Conservation (phyloP, 208 protist species). For the Trypanosoma scelopori region DNA sequence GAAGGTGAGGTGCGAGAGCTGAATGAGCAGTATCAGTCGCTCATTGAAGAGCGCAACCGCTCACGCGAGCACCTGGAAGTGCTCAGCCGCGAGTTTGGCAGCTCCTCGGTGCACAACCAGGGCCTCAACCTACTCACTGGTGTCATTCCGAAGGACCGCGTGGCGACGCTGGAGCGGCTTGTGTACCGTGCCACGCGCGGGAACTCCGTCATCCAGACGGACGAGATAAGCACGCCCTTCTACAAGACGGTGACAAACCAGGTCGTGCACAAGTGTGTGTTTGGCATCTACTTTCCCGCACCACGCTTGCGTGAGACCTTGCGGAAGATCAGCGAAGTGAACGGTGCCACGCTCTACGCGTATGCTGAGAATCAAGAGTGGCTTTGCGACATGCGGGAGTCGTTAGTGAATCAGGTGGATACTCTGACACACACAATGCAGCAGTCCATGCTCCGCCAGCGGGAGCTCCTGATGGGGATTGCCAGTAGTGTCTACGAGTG, state of each 20-base stretch:
- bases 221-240: slow-evolving; percentile 90
- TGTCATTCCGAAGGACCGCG: slow-evolving; percentile 89
- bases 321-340: slow-evolving; percentile 95
- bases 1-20: slow-evolving; percentile 93
- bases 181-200: slow-evolving; percentile 96
- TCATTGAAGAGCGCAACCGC: slow-evolving; percentile 81
- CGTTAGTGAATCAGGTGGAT: slow-evolving; percentile 71
- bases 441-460: slow-evolving; percentile 65
- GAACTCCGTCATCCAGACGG: slow-evolving; percentile 94
- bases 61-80: slow-evolving; percentile 83
- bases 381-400: slow-evolving; percentile 62
- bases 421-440: slow-evolving; percentile 73
- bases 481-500: slow-evolving; percentile 79
- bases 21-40: slow-evolving; percentile 84
- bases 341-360: slow-evolving; percentile 93
- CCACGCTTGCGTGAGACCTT: slow-evolving; percentile 88
- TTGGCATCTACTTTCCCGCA: slow-evolving; percentile 98
- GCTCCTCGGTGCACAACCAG: slow-evolving; percentile 33
- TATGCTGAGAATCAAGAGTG: slow-evolving; percentile 91
- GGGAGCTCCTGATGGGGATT: slow-evolving; percentile 77
- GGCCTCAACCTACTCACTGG: slow-evolving; percentile 93
- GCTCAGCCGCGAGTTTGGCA: slow-evolving; percentile 68
- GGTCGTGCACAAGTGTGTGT: slow-evolving; percentile 92
- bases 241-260: slow-evolving; percentile 84
- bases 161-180: slow-evolving; percentile 92